Evolutionary conservation across 2,329 filamentous ascomycete species (phyloP), one percentile per base, ranked within the genome.

Genomic region (Cryphonectria nitschkei): DNA sequence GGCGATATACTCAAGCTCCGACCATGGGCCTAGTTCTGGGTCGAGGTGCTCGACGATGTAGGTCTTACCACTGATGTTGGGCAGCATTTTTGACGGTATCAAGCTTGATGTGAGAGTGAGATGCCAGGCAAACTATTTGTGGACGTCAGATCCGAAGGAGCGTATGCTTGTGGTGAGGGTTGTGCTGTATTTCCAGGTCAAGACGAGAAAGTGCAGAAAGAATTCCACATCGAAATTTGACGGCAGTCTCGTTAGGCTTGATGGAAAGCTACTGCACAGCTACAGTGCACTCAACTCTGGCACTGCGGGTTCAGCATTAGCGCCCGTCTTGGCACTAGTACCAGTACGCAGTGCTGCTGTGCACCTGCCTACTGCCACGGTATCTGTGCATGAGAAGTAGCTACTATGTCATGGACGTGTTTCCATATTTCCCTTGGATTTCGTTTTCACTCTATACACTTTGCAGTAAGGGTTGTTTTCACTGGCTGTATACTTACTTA

Each of bases 31-130:
- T 41, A 99, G 87, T 82, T 99, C 96, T 56, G 93, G 91, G 83
- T 99, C 96, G 74, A 99, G 90, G 82, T 99, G 95, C 85, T 98
- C 95, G 76, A 98, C 95, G 77, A 98, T 93, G 82, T 96, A 98
- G 60, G 90, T 95, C 82, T 94, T 93, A 74, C 80, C 79, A 26
- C 74, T 75, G 58, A 79, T 73, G 29, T 81, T 76, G 82, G 85
- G 86, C 61, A 69, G 56, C 71, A 72, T 72, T 13, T 68, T 16
- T 61, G 32, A 52, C 19, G 6, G 14, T 37, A 19, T 37, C 9
- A 19, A 29, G 22, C 2, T 52, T 13, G 22, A 56, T 6, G 11
- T 14, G 52, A 58, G 14, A 16, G 11, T 14, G 52, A 58, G 29
- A 32, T 34, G 54, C 29, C 13, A 58, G 14, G 26, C 52, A 58